These are phyloP conservation scores for Erythrophleum fordii DNA, from an alignment of 306 rosid genomes.

Conservation along the genomic window DNA sequence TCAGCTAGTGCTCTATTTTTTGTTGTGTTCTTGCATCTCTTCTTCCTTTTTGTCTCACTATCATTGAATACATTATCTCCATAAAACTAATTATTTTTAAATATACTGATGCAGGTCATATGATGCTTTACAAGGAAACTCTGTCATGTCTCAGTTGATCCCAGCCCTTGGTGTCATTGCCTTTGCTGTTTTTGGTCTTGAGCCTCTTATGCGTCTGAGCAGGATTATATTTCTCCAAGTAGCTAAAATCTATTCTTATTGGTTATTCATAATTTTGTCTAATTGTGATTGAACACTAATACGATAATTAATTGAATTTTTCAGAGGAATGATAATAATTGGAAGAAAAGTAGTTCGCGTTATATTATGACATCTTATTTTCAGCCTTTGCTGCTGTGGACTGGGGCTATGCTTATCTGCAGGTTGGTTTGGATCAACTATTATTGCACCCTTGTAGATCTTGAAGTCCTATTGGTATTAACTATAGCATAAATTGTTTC, in stretches of 20 bases:
- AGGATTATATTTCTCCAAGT: slow-evolving; percentile 78
- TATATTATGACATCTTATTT: slow-evolving; percentile 70
- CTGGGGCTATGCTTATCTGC: slow-evolving; percentile 84
- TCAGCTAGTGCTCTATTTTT: slow-evolving; percentile 23
- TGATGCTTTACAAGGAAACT: slow-evolving; percentile 63
- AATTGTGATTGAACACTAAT: slow-evolving; percentile 32
- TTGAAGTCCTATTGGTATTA: slow-evolving; percentile 36
- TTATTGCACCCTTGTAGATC: slow-evolving; percentile 18
- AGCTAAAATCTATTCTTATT: slow-evolving; percentile 42
- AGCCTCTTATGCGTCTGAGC: slow-evolving; percentile 74
- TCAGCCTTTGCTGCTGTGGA: slow-evolving; percentile 91
- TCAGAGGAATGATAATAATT: slow-evolving; percentile 79
- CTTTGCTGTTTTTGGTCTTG: slow-evolving; percentile 91
- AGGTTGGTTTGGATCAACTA: slow-evolving; percentile 56
- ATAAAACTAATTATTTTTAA: slow-evolving; percentile 22
- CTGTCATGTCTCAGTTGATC: slow-evolving; percentile 63
- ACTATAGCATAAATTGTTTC: slow-evolving; percentile 45
- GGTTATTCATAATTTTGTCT: slow-evolving; percentile 2
- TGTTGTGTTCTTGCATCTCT: slow-evolving; percentile 17
- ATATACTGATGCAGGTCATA: slow-evolving; percentile 62
- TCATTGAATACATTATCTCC: slow-evolving; percentile 22
- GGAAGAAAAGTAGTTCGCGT: slow-evolving; percentile 82
- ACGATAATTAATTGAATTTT: slow-evolving; percentile 28
- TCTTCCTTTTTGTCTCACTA: slow-evolving; percentile 2
- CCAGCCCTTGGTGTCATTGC: slow-evolving; percentile 84